Evolutionary conservation across 768 basidiomycete species (phyloP), one percentile per base, ranked within the genome.

Genomic region (Tricholoma hemisulphureum): DNA sequence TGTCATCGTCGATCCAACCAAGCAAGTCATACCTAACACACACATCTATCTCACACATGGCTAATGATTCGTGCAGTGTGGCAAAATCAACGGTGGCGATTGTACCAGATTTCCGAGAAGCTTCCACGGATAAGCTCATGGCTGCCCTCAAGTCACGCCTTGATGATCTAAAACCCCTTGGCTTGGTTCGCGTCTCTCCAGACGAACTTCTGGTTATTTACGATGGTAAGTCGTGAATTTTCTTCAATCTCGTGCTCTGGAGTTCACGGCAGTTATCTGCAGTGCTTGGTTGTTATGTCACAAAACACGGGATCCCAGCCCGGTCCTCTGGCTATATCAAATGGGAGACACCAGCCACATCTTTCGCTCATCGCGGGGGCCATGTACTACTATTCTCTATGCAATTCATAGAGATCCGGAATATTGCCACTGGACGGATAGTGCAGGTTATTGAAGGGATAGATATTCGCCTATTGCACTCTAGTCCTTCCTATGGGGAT

Each of bases 381-480:
- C 81, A 91, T 63, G 59, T 93, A 61, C 76, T 94, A 18, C 82
- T 94, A 28, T 83, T 93, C 72, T 91, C 89, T 6, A 64, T 82
- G 14, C 80, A 84, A 56, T 93, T 89, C 68, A 78, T 94, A 64
- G 92, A 94, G 68, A 75, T 93, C 24, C 83, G 92, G 55, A 77
- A 83, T 58, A 73, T 84, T 24, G 71, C 75, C 13, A 87, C 86
- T 1, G 86, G 89, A 4, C 71, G 81, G 51, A 83, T 94, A 18
- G 83, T 86, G n/a, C 92, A 94, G 71, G 88, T 92, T n/a, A 84
- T 93, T 43, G 88, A 91, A 65, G 91, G 80, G 0, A 63, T 65
- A 10, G 88, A 91, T 63, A 80, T 93, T 34, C 83, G 89, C 23
- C 77, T 91, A 26, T 70, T 91, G 49, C 79, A 88, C 67, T 69